phyloP scores from a whole-genome alignment of 352 stramenopile genomes.

The Globisporangium viniferum region DNA sequence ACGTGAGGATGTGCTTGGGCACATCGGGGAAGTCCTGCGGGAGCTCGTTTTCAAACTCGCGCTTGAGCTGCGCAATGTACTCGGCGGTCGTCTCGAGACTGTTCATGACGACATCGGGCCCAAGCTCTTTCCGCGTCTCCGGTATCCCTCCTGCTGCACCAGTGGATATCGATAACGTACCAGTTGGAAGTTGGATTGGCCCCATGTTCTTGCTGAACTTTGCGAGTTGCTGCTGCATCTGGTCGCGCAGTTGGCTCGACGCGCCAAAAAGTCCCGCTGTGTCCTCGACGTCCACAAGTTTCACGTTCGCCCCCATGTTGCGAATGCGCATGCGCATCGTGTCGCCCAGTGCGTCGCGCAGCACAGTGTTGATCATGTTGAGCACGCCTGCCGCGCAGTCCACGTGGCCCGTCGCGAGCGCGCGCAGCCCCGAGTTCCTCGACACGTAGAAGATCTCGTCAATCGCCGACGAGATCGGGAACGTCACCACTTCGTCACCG shows the following conservation, averaged over 20 bases:
- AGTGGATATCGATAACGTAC: constrained; percentile 1
- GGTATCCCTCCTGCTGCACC: constrained; percentile 16
- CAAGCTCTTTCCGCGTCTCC: constrained; percentile 55
- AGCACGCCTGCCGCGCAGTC: constrained; percentile 81
- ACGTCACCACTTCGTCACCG: constrained; percentile 39
- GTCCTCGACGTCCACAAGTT: constrained; percentile 61
- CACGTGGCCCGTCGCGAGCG: constrained; percentile 76
- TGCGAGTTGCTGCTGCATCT: constrained; percentile 84
- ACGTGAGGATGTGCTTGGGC: constrained; percentile 69
- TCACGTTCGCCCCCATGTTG: constrained; percentile 62
- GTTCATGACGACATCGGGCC: constrained; percentile 80
- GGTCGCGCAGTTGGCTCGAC: constrained; percentile 75
- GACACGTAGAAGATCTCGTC: constrained; percentile 89
- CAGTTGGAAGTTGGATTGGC: constrained; percentile 31
- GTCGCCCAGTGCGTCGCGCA: constrained; percentile 74
- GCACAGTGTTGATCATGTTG: constrained; percentile 84
- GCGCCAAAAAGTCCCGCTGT: constrained; percentile 41
- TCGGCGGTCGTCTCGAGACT: constrained; percentile 68
- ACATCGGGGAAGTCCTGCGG: constrained; percentile 70
- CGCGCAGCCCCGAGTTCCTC: constrained; percentile 74
- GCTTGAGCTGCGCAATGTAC: constrained; percentile 82
- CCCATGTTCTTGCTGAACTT: constrained; percentile 84
- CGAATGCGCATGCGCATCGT: constrained; percentile 77
- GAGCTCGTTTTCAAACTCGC: constrained; percentile 69
- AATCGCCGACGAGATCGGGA: constrained; percentile 80